Evolutionary conservation across 257 asterid species (phyloP).

Genomic region (Parsonsia alboflavescens): DNA sequence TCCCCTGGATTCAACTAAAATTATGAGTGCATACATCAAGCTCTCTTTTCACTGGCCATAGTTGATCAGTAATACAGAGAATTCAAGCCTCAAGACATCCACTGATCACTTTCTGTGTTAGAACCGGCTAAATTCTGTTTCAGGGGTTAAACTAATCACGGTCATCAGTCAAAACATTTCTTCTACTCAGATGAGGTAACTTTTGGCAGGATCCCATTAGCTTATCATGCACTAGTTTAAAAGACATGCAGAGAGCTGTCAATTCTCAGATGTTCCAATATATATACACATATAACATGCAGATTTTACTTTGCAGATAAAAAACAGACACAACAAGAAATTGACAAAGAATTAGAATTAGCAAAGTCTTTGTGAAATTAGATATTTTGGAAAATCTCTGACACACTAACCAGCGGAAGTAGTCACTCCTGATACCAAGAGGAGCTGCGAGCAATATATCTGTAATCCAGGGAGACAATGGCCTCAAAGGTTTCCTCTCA

Average conservation of each 20-base stretch:
- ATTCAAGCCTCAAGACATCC: not conserved
- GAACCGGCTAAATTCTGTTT: no score
- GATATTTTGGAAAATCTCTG: not conserved
- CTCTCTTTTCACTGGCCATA: not conserved
- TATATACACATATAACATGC: not conserved
- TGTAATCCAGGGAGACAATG: slow-evolving; percentile 91
- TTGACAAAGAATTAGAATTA: not conserved
- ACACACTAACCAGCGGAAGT: slow-evolving; percentile 88
- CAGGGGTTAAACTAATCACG: no score
- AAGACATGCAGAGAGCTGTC: no score
- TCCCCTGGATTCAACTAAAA: no score
- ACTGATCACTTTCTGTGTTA: not conserved
- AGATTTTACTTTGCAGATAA: not conserved
- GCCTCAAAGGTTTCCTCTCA: slow-evolving; percentile 86
- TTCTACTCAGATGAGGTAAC: no score
- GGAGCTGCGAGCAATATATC: slow-evolving; percentile 97
- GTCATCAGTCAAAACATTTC: no score
- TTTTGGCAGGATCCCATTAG: no score
- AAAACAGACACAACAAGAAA: not conserved
- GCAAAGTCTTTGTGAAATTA: not conserved
- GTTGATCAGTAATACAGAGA: not conserved
- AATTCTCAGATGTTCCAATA: no score
- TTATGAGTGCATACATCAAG: not conserved
- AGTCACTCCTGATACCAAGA: slow-evolving; percentile 92
- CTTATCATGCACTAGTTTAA: no score